These are phyloP conservation scores for Xylariaceae sp. DNA, from an alignment of 2,329 filamentous ascomycete genomes.

Conservation along the genomic window DNA sequence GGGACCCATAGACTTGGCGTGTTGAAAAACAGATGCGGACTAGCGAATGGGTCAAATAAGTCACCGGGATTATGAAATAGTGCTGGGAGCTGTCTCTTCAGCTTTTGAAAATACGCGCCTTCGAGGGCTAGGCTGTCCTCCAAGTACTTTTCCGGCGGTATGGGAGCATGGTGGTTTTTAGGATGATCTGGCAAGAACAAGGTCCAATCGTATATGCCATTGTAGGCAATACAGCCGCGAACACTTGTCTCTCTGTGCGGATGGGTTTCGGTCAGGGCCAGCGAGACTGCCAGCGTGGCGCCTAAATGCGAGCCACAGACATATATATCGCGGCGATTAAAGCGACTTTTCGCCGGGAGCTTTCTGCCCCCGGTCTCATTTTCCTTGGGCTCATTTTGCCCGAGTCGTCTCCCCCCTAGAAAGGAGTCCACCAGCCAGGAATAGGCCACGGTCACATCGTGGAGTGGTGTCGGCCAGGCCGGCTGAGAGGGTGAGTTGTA, in stretches of 20 bases:
- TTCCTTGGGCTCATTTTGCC: neutral
- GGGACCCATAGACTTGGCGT: constrained; percentile 45
- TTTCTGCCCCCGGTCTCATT: neutral
- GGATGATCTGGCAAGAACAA: constrained; percentile 52
- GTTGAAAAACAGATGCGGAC: constrained; percentile 54
- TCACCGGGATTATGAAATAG: constrained; percentile 47
- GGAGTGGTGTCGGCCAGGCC: constrained; percentile 52
- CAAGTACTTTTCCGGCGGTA: constrained; percentile 11
- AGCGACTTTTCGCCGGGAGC: neutral
- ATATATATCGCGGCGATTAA: constrained; percentile 38
- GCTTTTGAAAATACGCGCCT: constrained; percentile 34
- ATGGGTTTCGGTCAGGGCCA: constrained; percentile 53
- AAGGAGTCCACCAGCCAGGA: constrained; percentile 39
- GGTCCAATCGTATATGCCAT: constrained; percentile 62
- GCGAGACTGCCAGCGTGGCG: constrained; percentile 50
- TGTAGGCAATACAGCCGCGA: constrained; percentile 50
- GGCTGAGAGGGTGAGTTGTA: constrained; percentile 23
- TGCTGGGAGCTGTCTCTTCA: constrained; percentile 34
- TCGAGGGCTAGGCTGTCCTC: constrained; percentile 22
- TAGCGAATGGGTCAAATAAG: constrained; percentile 57
- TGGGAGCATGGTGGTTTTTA: constrained; percentile 33
- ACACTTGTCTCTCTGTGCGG: constrained; percentile 41
- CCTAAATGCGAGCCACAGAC: constrained; percentile 56
- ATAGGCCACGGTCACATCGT: constrained; percentile 52
- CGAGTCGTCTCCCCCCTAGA: neutral